Conservation (phyloP, 2,329 filamentous ascomycete genomes). For the Neurospora sp. region DNA sequence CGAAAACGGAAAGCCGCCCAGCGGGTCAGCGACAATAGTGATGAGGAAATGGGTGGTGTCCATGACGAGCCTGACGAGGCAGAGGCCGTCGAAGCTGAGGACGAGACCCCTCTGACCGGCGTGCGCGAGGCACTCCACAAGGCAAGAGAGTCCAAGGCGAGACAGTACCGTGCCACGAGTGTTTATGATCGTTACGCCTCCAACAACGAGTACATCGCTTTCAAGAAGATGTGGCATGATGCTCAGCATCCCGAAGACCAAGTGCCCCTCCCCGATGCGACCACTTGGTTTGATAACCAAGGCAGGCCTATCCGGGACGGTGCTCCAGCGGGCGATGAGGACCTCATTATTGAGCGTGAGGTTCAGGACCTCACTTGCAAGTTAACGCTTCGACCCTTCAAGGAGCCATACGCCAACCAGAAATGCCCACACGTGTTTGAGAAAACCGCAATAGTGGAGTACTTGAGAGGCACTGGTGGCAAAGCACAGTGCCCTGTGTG, state of each 20-base stretch:
- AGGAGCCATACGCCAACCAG: conserved; percentile 54
- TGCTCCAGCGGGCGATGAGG: conserved; percentile 36
- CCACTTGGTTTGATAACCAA: conserved; percentile 41
- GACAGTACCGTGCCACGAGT: conserved; percentile 32
- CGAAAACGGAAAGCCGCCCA: conserved; percentile 11
- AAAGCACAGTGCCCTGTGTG: conserved; percentile 57
- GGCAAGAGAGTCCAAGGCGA: conserved; percentile 26
- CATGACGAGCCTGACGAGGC: conserved; percentile 18
- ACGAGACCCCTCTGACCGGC: conserved; percentile 19
- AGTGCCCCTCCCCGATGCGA: conserved; percentile 40
- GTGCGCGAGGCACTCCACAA: conserved; percentile 26
- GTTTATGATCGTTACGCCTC: conserved; percentile 39
- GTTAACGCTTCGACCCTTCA: conserved; percentile 53
- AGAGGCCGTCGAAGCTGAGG: conserved; percentile 14
- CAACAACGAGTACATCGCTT: conserved; percentile 49
- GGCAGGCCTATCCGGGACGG: conserved; percentile 29
- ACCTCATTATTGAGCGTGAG: conserved; percentile 56
- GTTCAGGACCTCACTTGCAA: conserved; percentile 60
- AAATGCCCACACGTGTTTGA: conserved; percentile 68
- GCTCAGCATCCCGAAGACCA: conserved; percentile 38
- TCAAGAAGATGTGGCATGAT: conserved; percentile 49
- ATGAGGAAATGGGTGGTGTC: conserved; percentile 16
- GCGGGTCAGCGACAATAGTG: conserved; percentile 4
- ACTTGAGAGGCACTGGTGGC: conserved; percentile 26
- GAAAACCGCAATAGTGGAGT: conserved; percentile 50